Percentiles rank a stretch among this genome's conserved stretches.
phyloP scores from a whole-genome alignment of 148 eudicot species.

The Rheum nobile region DNA sequence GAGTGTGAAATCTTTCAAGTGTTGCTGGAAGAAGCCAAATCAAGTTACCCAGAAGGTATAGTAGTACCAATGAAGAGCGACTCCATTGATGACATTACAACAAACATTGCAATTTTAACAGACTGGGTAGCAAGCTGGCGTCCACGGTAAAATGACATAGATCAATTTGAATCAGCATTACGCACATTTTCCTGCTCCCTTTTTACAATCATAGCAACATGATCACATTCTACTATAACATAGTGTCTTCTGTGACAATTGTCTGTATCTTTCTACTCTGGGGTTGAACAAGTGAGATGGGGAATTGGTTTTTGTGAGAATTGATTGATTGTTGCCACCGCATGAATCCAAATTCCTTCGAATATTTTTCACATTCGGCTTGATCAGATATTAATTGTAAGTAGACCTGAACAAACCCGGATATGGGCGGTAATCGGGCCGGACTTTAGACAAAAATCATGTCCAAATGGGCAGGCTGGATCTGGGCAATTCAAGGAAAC shows the following conservation, averaged over 20 bases:
- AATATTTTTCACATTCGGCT: too few relatives aligned
- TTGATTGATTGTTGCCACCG: too few relatives aligned
- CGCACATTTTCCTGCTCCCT: not conserved
- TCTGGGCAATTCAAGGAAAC: too few relatives aligned
- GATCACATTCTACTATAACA: not conserved
- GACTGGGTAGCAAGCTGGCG: slow-evolving; percentile 60
- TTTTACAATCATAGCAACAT: not conserved
- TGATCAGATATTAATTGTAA: too few relatives aligned
- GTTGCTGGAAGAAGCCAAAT: slow-evolving; percentile 71
- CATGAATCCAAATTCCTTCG: too few relatives aligned
- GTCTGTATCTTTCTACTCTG: too few relatives aligned
- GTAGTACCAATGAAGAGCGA: slow-evolving; percentile 55
- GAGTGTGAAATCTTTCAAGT: slow-evolving; percentile 83
- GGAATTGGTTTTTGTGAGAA: not conserved
- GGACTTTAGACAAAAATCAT: too few relatives aligned
- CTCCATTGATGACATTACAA: slow-evolving; percentile 50
- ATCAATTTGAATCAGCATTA: not conserved
- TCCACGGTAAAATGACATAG: slow-evolving; percentile 4
- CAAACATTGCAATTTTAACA: slow-evolving; percentile 41
- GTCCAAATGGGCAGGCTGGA: too few relatives aligned
- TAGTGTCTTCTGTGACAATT: not conserved
- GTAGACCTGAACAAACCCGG: too few relatives aligned
- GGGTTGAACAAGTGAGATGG: too few relatives aligned
- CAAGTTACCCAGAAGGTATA: slow-evolving; percentile 46
- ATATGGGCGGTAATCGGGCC: too few relatives aligned